Evolutionary conservation across 768 basidiomycete species (phyloP), one percentile per base, ranked within the genome.

Genomic region (Trametes elegans): DNA sequence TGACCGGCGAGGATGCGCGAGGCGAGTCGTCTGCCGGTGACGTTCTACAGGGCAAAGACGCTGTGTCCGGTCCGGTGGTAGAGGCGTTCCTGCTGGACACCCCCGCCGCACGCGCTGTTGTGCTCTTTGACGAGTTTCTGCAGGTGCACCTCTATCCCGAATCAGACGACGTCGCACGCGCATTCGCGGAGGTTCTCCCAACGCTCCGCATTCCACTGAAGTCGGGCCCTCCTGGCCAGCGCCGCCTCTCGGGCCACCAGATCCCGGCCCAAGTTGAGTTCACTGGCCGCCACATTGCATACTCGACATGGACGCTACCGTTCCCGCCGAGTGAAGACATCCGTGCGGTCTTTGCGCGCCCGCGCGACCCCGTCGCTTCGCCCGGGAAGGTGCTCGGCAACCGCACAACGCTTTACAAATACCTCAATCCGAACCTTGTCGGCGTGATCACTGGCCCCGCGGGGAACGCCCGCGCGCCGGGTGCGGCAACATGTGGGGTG

Each of bases 321-420:
- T 68, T 92, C 32, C 73, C 78, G 0, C 69, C 72, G 0, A 76
- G 74, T 24, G 88, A 94, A 64, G 73, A 75, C 21, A 74, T 93
- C n/a, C 71, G 74, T 40, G 62, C 76, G 0, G 68, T 87, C 53
- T 68, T 85, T 21, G 73, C 75, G 35, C 77, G 79, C 26, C 63
- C 74, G 9, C 19, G 55, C 1, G 77, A 77, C 51, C 80, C 83
- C 0, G 73, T 92, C 29, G 93, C 94, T 0, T 88, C 85, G 1
- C 70, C 87, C 27, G 96, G 95, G 4, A 85, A 85, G 63, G 93
- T 96, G 4, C 74, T 92, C 4, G 94, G 90, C 2, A 88, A 95
- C 69, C 83, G 93, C 49, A 85, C 83, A 32, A 94, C 93, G 28
- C 68, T 98, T 54, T 96, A 97, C 77, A 98, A 98, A 72, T 96